Percentiles rank a stretch among this genome's conserved stretches.
Conservation (phyloP, 2,329 filamentous ascomycete species). For the Paramyrothecium roridum region DNA sequence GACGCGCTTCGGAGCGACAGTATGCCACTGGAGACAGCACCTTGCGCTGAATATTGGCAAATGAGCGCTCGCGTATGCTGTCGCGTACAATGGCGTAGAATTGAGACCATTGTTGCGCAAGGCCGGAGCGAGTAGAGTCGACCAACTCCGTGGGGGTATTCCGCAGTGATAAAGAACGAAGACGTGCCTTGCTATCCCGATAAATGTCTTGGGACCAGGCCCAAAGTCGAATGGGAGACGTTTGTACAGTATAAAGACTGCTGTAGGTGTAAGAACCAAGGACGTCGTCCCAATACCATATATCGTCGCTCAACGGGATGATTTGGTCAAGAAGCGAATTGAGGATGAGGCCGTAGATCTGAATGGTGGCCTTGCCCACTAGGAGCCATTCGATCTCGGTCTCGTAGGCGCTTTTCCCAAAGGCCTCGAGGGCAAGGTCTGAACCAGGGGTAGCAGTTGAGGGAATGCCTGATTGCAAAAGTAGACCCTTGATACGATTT, state of each 20-base stretch:
- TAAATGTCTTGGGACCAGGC: slow-evolving; percentile 69
- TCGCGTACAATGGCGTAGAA: slow-evolving; percentile 82
- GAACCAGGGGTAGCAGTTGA: slow-evolving; percentile 25
- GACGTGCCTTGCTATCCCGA: slow-evolving; percentile 51
- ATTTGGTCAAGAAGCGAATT: slow-evolving; percentile 78
- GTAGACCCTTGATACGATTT: slow-evolving; percentile 56
- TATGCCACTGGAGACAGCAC: slow-evolving; percentile 77
- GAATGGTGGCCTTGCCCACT: slow-evolving; percentile 86
- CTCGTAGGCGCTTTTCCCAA: slow-evolving; percentile 54
- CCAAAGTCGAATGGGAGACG: slow-evolving; percentile 73
- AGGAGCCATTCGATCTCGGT: slow-evolving; percentile 87
- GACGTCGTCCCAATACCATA: slow-evolving; percentile 95
- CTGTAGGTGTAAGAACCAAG: slow-evolving; percentile 75
- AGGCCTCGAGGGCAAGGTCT: slow-evolving; percentile 20
- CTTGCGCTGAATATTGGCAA: slow-evolving; percentile 66
- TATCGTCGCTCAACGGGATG: slow-evolving; percentile 77
- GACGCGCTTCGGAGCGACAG: slow-evolving; percentile 69
- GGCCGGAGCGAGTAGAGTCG: slow-evolving; percentile 30
- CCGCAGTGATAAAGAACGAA: slow-evolving; percentile 27
- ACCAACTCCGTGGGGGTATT: slow-evolving; percentile 26
- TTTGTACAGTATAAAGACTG: slow-evolving; percentile 82
- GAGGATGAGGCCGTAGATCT: slow-evolving; percentile 79
- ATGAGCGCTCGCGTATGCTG: slow-evolving; percentile 69
- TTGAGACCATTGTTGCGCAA: slow-evolving; percentile 55
- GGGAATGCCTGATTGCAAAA: slow-evolving; percentile 60